Evolutionary conservation across 2,329 filamentous ascomycete species (phyloP), one percentile per base, ranked within the genome.

Genomic region (Ophiocordyceps camponoti-rufipedis): DNA sequence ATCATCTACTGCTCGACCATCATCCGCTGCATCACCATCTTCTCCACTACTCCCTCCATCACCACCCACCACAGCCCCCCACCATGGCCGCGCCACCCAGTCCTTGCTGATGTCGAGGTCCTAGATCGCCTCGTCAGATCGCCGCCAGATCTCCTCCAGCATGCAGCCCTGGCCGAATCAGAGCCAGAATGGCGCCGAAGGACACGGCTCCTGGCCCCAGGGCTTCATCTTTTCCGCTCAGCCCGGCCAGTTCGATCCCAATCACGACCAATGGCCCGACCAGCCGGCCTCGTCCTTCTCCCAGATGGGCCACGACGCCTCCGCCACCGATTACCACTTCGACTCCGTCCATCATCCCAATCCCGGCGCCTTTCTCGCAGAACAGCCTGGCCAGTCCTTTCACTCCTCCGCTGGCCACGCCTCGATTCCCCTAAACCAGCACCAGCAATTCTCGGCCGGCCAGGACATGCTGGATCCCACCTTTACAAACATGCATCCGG

Each of bases 141-240:
- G 23, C 23, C 23, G 23, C 23, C 23, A 23, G 23, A 23, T 23
- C 23, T 5, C 23, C 23, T 23, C 23, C 23, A 23, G 23, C 49
- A 66, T 66, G 63, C 63, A 66, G 58, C 62, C 63, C 48, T 66
- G 63, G 63, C 51, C 61, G 39, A 56, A 55, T 46, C 52, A 57
- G 47, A 56, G 58, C 52, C 62, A 64, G 52, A 60, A 56, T 45
- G 62, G 61, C 52, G 52, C 58, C 44, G 58, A 62, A 47, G 60
- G 56, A 46, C 57, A 58, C 45, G 55, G 55, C 44, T 56, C 57
- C 39, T 65, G 63, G 63, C 56, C 58, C 47, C 47, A 55, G 42
- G 57, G 54, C 47, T 65, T 60, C 51, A 49, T 50, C 35, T 65
- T 60, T 43, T 45, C 54, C 35, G 50, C 53, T 31, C 60, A 61